Conservation (phyloP, 129 eudicot genomes). For the Centrapalus pauciflorus region DNA sequence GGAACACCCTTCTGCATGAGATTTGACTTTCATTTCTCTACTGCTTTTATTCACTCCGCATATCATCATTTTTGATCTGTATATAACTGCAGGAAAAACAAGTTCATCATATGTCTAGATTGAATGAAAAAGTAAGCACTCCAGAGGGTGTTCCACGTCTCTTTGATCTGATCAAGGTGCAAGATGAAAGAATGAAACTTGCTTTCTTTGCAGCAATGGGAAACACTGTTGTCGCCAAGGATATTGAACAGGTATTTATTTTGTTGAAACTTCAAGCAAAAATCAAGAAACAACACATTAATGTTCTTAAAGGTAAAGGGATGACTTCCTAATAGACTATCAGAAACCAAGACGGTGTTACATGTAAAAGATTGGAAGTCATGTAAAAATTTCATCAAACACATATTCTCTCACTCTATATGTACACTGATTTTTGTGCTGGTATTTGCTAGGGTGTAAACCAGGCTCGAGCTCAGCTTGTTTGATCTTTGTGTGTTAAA, state of each 20-base stretch:
- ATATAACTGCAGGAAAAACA: constrained; percentile 71
- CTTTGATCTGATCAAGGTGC: constrained; percentile 76
- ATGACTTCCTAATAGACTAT: neutral
- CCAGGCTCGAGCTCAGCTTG: too few relatives aligned
- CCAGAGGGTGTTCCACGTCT: constrained; percentile 89
- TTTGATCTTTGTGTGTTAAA: too few relatives aligned
- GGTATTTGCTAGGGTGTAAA: too few relatives aligned
- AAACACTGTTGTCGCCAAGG: constrained; percentile 85
- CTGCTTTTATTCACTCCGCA: neutral
- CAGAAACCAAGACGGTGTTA: neutral
- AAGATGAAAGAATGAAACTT: constrained; percentile 80
- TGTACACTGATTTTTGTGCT: too few relatives aligned
- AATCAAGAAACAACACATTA: neutral
- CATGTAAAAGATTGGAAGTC: neutral
- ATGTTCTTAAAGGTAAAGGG: neutral
- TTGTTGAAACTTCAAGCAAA: neutral
- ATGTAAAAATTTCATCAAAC: neutral
- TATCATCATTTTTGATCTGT: neutral
- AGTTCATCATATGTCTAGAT: constrained; percentile 35
- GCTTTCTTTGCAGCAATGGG: constrained; percentile 83
- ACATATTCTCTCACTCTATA: too few relatives aligned
- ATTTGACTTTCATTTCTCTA: neutral
- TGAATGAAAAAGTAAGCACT: constrained; percentile 61
- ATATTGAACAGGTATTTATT: constrained; percentile 71
- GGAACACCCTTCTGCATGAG: neutral